Conservation (phyloP, 306 rosid genomes). For the Casuarina glauca region DNA sequence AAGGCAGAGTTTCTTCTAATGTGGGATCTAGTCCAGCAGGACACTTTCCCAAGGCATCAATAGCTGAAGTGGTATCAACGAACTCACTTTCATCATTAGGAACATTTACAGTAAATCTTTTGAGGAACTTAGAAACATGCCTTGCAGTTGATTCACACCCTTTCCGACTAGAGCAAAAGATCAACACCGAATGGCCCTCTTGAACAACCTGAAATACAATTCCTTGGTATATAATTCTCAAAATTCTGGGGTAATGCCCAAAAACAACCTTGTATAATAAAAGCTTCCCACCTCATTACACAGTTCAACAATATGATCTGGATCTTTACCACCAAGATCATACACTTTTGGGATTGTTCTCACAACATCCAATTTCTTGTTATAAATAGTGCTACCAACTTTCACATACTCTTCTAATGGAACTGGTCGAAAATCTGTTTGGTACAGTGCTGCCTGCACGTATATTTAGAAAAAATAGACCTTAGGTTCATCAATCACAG, state of each 20-base stretch:
- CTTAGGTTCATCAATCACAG: constrained; percentile 13
- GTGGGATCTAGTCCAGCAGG: constrained; percentile 93
- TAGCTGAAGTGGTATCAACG: constrained; percentile 61
- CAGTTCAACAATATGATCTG: constrained; percentile 93
- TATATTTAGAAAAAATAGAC: constrained; percentile 35
- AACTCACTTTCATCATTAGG: constrained; percentile 56
- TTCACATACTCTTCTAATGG: constrained; percentile 94
- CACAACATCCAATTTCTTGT: constrained; percentile 74
- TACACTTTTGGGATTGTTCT: constrained; percentile 71
- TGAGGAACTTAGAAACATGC: constrained; percentile 80
- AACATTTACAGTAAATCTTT: constrained; percentile 47
- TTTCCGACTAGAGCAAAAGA: constrained; percentile 95
- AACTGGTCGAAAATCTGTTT: constrained; percentile 95
- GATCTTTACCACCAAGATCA: constrained; percentile 92
- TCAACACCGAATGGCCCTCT: constrained; percentile 90
- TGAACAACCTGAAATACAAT: constrained; percentile 78
- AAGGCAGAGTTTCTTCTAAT: constrained; percentile 81
- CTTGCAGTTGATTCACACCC: constrained; percentile 98
- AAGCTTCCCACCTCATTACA: constrained; percentile 78
- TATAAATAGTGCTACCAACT: constrained; percentile 78
- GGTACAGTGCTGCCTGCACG: constrained; percentile 90
- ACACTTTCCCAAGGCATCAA: constrained; percentile 73
- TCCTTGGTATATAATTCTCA: constrained; percentile 18
- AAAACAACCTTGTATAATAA: constrained; percentile 26
- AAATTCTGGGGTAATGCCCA: constrained; percentile 21